Evolutionary conservation across 257 asterid genomes (phyloP).

Genomic region (Solanum commersonii): DNA sequence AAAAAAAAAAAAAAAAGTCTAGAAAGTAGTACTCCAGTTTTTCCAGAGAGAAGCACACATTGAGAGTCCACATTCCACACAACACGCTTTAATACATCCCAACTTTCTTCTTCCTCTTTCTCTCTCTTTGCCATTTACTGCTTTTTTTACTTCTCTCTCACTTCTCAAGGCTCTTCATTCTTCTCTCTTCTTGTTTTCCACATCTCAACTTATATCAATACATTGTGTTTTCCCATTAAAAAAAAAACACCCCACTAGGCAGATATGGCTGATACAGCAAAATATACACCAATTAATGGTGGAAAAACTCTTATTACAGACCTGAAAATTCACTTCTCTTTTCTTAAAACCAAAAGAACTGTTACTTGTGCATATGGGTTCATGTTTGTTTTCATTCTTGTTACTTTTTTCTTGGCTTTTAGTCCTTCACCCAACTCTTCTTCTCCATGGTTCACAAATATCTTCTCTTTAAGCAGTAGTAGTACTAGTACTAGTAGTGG

Average conservation of each 20-base stretch:
- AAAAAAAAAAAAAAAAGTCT: too few species aligned
- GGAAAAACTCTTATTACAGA: slow-evolving; percentile 36
- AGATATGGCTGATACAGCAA: slow-evolving; percentile 49
- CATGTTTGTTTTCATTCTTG: slow-evolving; percentile 48
- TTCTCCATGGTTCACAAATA: slow-evolving; percentile 50
- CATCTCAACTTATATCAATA: neutral
- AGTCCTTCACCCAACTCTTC: slow-evolving; percentile 61
- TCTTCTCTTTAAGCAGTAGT: slow-evolving; percentile 8
- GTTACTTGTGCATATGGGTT: slow-evolving; percentile 42
- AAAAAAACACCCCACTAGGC: neutral
- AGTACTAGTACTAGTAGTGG: neutral
- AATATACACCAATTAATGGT: slow-evolving; percentile 54
- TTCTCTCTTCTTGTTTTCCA: slow-evolving; percentile 2
- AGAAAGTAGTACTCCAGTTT: too few species aligned
- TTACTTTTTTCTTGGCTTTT: slow-evolving; percentile 65
- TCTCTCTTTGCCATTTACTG: neutral
- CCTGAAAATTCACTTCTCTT: slow-evolving; percentile 43
- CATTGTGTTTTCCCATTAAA: neutral
- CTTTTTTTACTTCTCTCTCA: too few species aligned
- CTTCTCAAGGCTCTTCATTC: neutral
- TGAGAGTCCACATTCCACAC: neutral
- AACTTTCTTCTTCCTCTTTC: neutral
- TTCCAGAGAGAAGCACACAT: neutral
- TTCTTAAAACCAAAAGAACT: slow-evolving; percentile 35
- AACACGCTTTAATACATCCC: neutral